These are phyloP conservation scores for Monilinia laxa DNA, from an alignment of 2,329 filamentous ascomycete genomes.

Conservation along the genomic window DNA sequence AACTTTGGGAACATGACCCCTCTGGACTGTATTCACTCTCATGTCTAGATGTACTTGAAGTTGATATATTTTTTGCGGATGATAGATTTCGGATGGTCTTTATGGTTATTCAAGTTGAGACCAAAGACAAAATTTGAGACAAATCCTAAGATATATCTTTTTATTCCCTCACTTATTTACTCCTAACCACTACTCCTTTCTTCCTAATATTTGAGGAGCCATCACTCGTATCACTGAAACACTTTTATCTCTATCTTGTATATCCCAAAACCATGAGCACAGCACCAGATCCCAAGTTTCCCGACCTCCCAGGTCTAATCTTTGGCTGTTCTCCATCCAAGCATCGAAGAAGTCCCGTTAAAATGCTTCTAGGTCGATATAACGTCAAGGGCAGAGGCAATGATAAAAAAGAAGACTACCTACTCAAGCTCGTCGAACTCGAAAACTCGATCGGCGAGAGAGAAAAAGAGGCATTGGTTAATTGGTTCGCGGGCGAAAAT, in stretches of 20 bases:
- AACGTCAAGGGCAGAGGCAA: background rate
- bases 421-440: conserved; percentile 3
- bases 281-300: background rate
- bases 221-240: background rate
- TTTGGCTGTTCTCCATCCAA: background rate
- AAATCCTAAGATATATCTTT: background rate
- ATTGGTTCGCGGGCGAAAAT: conserved; percentile 5
- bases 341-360: background rate
- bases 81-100: too few species aligned
- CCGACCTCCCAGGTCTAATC: background rate
- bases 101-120: too few species aligned
- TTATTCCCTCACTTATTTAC: background rate
- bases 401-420: background rate
- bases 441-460: background rate
- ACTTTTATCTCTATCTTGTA: background rate
- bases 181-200: background rate
- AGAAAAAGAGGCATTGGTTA: conserved; percentile 10
- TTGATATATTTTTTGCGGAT: too few species aligned
- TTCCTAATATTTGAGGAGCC: background rate
- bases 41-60: too few species aligned
- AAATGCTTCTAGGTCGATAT: background rate
- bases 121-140: background rate
- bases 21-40: too few species aligned
- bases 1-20: too few species aligned
- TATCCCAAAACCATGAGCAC: background rate